Evolutionary conservation across 805 yeast genomes (phyloP).

Genomic region (Danielia oregonensis): DNA sequence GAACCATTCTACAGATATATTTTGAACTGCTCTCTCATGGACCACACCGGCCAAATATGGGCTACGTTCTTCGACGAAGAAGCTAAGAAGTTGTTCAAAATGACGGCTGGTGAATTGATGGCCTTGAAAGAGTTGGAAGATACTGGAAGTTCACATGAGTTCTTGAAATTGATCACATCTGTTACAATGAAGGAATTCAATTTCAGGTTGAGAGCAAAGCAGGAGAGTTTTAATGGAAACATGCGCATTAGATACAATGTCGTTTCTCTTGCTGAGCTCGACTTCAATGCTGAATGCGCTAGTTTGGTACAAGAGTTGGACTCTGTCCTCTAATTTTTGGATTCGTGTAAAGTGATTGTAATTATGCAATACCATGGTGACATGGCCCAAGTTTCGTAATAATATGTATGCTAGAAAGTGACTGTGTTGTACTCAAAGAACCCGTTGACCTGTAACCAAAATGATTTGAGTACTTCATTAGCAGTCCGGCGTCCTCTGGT

Average conservation of each 20-base stretch:
- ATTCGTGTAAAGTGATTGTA: not conserved
- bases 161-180: conserved; percentile 43
- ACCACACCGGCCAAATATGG: conserved; percentile 82
- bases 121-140: conserved; percentile 27
- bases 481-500: conserved; percentile 67
- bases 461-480: conserved; percentile 52
- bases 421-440: conserved; percentile 36
- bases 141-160: conserved; percentile 41
- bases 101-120: conserved; percentile 60
- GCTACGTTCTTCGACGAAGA: conserved; percentile 82
- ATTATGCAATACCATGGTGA: not conserved
- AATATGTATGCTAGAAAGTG: not conserved
- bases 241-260: conserved; percentile 74
- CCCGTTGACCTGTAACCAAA: conserved; percentile 64
- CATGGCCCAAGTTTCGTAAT: too few species aligned
- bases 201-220: conserved; percentile 77
- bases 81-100: conserved; percentile 65
- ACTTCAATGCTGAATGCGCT: conserved; percentile 59
- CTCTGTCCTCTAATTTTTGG: conserved; percentile 6
- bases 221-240: conserved; percentile 78
- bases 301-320: conserved; percentile 45
- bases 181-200: conserved; percentile 63
- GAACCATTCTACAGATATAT: conserved; percentile 79
- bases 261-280: conserved; percentile 48
- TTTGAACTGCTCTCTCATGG: conserved; percentile 71